A percentile compares a stretch with the other conserved stretches of the same genome.
phyloP scores from a whole-genome alignment of 2,329 filamentous ascomycete species.

The Emmonsiellopsis sp. region DNA sequence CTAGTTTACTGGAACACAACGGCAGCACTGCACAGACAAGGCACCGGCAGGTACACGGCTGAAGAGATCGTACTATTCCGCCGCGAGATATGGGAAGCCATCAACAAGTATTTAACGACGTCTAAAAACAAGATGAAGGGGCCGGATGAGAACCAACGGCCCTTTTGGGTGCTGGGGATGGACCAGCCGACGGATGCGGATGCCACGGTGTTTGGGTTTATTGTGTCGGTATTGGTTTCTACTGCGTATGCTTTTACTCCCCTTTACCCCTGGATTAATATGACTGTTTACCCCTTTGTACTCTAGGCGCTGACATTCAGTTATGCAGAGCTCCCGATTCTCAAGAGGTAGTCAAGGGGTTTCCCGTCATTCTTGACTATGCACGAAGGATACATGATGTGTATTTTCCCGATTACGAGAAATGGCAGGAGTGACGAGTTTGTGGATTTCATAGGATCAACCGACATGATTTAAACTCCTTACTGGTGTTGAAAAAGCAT shows the following conservation, averaged over 20 bases:
- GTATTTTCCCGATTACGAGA: constrained; percentile 51
- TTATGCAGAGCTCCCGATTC: constrained; percentile 38
- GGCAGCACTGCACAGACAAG: constrained; percentile 46
- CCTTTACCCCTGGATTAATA: neutral
- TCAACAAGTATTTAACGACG: constrained; percentile 37
- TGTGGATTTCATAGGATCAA: no score
- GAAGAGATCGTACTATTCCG: constrained; percentile 41
- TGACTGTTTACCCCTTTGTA: neutral
- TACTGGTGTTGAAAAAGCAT: neutral
- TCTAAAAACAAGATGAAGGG: constrained; percentile 16
- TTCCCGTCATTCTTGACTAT: constrained; percentile 46
- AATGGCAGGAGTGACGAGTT: constrained; percentile 22
- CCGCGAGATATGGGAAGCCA: constrained; percentile 44
- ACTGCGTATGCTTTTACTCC: constrained; percentile 39
- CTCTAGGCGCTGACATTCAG: neutral
- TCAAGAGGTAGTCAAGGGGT: constrained; percentile 34
- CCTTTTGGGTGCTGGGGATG: constrained; percentile 51
- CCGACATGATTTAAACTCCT: neutral
- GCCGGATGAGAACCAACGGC: constrained; percentile 13
- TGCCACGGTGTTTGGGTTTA: constrained; percentile 48
- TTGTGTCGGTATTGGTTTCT: constrained; percentile 43
- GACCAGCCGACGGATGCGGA: constrained; percentile 48
- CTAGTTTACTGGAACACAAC: constrained; percentile 38
- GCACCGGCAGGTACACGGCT: constrained; percentile 41
- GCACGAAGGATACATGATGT: constrained; percentile 44